phyloP scores from a whole-genome alignment of 257 asterid species.

The Przewalskia tangutica region DNA sequence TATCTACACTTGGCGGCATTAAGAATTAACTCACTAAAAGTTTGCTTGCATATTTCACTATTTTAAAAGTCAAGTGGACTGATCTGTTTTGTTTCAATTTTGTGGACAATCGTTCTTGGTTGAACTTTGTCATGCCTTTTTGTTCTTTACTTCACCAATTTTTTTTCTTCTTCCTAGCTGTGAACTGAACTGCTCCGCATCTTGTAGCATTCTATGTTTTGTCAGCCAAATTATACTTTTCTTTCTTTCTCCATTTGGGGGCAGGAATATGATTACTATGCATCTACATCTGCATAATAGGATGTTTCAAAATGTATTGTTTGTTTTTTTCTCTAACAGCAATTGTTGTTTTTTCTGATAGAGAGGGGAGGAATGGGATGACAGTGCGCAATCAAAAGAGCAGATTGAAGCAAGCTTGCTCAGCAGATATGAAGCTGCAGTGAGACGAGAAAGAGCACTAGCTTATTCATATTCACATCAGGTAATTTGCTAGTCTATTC shows the following conservation, averaged over 20 bases:
- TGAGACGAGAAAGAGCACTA: slow-evolving; percentile 90
- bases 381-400: slow-evolving; percentile 76
- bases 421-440: slow-evolving; percentile 75
- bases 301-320: not conserved
- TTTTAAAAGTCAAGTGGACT: not conserved
- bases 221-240: not conserved
- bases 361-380: slow-evolving; percentile 96
- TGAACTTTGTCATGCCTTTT: not conserved
- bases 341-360: slow-evolving; percentile 16
- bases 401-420: slow-evolving; percentile 64
- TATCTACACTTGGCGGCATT: not conserved
- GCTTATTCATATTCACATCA: slow-evolving; percentile 94
- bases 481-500: slow-evolving; percentile 31
- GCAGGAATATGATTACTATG: not conserved
- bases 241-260: not conserved
- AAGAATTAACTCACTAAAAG: not conserved
- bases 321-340: not conserved
- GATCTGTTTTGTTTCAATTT: not conserved
- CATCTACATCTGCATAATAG: not conserved
- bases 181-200: not conserved
- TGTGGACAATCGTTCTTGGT: not conserved
- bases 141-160: not conserved
- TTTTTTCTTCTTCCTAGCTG: not conserved
- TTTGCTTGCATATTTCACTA: not conserved
- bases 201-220: not conserved